phyloP scores from a whole-genome alignment of 2,329 filamentous ascomycete species.

The Aureobasidium melanogenum region DNA sequence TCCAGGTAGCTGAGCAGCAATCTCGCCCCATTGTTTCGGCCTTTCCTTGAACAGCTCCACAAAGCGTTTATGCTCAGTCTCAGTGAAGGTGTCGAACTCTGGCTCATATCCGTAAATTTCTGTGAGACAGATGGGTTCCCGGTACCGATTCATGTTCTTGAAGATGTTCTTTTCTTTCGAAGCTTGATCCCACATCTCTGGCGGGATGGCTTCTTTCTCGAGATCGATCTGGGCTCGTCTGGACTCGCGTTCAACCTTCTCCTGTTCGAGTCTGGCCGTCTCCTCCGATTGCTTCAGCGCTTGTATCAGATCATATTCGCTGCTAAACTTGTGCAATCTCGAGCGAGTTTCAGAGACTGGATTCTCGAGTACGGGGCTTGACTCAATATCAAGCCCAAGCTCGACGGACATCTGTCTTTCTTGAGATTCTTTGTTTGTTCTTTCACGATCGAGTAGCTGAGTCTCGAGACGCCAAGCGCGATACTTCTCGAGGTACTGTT shows the following conservation, averaged over 20 bases:
- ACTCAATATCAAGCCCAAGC: constrained; percentile 38
- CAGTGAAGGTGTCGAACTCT: constrained; percentile 64
- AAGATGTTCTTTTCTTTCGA: constrained; percentile 53
- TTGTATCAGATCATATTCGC: constrained; percentile 64
- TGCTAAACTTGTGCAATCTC: constrained; percentile 50
- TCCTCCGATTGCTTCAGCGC: constrained; percentile 66
- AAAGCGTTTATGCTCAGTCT: constrained; percentile 61
- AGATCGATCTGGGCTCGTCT: constrained; percentile 63
- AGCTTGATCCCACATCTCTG: constrained; percentile 56
- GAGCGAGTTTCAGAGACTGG: constrained; percentile 47
- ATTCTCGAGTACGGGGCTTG: constrained; percentile 19
- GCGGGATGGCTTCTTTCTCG: constrained; percentile 68
- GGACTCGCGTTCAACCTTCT: constrained; percentile 41
- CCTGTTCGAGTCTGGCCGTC: constrained; percentile 60
- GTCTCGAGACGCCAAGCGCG: constrained; percentile 33
- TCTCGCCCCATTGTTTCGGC: constrained; percentile 74
- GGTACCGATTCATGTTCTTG: constrained; percentile 56
- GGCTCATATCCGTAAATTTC: constrained; percentile 63
- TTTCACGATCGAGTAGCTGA: constrained; percentile 32
- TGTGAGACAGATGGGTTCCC: constrained; percentile 58
- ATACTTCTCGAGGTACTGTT: constrained; percentile 31
- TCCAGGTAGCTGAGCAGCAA: constrained; percentile 57
- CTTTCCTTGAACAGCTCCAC: constrained; percentile 66
- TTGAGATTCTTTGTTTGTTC: constrained; percentile 30
- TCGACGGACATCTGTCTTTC: constrained; percentile 27